A percentile compares a stretch with the other conserved stretches of the same genome.
Conservation (phyloP, 305 asterid genomes). For the Rubia peregrina region DNA sequence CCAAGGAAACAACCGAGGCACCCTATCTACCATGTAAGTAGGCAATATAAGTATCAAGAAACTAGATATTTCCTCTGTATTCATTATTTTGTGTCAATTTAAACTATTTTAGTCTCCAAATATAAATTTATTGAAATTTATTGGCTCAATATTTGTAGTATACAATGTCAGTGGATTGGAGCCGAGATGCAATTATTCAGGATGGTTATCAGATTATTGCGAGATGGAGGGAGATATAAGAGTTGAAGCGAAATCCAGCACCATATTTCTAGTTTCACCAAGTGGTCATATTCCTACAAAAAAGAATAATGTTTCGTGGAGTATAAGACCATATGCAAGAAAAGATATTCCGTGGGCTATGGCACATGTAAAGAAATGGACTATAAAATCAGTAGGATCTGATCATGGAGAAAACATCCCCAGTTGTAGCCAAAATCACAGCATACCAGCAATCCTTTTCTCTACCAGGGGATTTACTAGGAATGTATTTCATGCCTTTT, state of each 20-base stretch:
- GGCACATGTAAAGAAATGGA: conserved; percentile 47
- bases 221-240: neutral
- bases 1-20: neutral
- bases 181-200: neutral
- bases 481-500: conserved; percentile 64
- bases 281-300: neutral
- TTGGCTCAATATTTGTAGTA: neutral
- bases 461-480: conserved; percentile 60
- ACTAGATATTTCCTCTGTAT: neutral
- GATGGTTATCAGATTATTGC: neutral
- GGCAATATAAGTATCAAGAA: neutral
- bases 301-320: conserved; percentile 32
- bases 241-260: conserved; percentile 21
- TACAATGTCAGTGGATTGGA: neutral
- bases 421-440: conserved; percentile 31
- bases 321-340: conserved; percentile 56
- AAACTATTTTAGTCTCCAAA: too few species aligned
- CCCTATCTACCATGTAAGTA: conserved; percentile 26
- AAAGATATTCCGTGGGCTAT: conserved; percentile 34
- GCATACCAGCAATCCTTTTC: conserved; percentile 47
- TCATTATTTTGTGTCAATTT: too few species aligned
- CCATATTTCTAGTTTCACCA: conserved; percentile 29
- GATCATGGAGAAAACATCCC: conserved; percentile 23
- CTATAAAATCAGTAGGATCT: conserved; percentile 25
- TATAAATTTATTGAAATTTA: neutral